Conservation (phyloP, 441 rosid genomes). For the Erysimum pusillum region DNA sequence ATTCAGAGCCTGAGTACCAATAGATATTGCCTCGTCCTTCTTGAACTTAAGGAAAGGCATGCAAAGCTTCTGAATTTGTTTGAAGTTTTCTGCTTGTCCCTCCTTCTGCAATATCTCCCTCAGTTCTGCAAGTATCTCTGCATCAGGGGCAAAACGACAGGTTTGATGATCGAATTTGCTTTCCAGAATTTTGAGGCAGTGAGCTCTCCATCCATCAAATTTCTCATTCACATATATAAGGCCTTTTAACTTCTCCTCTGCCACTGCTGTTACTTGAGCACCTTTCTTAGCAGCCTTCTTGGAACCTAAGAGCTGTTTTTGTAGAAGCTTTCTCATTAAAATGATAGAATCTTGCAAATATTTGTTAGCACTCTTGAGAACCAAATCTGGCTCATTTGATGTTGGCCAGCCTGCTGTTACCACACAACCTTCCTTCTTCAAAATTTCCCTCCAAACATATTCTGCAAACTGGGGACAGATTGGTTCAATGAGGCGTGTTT, state of each 20-base stretch:
- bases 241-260: conserved; percentile 64
- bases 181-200: conserved; percentile 76
- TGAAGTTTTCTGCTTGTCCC: conserved; percentile 69
- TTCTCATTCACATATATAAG: conserved; percentile 82
- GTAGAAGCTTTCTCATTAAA: conserved; percentile 80
- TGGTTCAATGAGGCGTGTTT: conserved; percentile 87
- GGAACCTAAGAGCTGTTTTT: conserved; percentile 67
- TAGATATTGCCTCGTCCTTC: conserved; percentile 72
- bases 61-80: conserved; percentile 73
- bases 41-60: conserved; percentile 93
- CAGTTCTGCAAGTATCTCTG: conserved; percentile 70
- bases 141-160: conserved; percentile 65
- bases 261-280: conserved; percentile 52
- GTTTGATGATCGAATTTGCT: conserved; percentile 60
- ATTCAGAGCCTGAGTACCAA: conserved; percentile 80
- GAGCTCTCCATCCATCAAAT: conserved; percentile 89
- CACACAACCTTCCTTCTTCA: conserved; percentile 82
- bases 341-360: conserved; percentile 88
- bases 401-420: conserved; percentile 90
- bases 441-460: conserved; percentile 85
- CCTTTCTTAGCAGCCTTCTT: conserved; percentile 74
- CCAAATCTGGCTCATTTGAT: conserved; percentile 71
- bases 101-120: conserved; percentile 64
- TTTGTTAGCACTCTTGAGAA: conserved; percentile 83
- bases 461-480: conserved; percentile 95